These are phyloP conservation scores for Candida sanyaensis DNA, from an alignment of 1,139 yeast genomes.

Conservation along the genomic window DNA sequence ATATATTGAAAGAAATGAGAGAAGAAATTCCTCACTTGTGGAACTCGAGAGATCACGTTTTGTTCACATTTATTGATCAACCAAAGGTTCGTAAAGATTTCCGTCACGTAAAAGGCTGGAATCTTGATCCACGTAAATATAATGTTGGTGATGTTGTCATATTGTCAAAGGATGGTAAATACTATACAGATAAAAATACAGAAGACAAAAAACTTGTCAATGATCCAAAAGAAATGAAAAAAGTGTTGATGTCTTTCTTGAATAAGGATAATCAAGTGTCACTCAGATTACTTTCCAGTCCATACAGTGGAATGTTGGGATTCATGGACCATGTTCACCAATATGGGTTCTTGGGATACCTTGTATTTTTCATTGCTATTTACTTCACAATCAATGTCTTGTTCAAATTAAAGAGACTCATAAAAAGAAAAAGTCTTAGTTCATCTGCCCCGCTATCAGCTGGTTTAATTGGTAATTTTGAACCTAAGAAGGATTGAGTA, in stretches of 20 bases:
- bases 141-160: slow-evolving; percentile 46
- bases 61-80: slow-evolving; percentile 57
- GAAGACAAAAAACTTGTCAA: slow-evolving; percentile 30
- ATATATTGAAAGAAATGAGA: slow-evolving; percentile 50
- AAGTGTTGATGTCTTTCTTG: slow-evolving; percentile 33
- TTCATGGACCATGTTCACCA: slow-evolving; percentile 48
- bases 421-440: slow-evolving; percentile 7
- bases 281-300: slow-evolving; percentile 43
- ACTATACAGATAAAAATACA: slow-evolving; percentile 35
- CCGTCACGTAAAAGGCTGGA: slow-evolving; percentile 43
- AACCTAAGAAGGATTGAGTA: slow-evolving; percentile 25
- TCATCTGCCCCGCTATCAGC: slow-evolving; percentile 9
- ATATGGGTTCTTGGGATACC: slow-evolving; percentile 47
- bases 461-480: slow-evolving; percentile 23
- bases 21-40: slow-evolving; percentile 49
- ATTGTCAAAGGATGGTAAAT: slow-evolving; percentile 31
- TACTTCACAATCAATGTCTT: slow-evolving; percentile 10
- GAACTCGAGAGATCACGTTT: slow-evolving; percentile 39
- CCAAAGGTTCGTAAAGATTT: slow-evolving; percentile 28
- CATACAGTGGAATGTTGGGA: slow-evolving; percentile 38
- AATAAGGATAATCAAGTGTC: slow-evolving; percentile 25
- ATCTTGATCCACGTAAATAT: slow-evolving; percentile 32
- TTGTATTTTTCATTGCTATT: slow-evolving; percentile 21
- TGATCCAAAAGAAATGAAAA: slow-evolving; percentile 30
- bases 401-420: slow-evolving; percentile 8